Base-by-base conservation (phyloP, 1,284 basidiomycete species). In the Pascua sp. region DNA sequence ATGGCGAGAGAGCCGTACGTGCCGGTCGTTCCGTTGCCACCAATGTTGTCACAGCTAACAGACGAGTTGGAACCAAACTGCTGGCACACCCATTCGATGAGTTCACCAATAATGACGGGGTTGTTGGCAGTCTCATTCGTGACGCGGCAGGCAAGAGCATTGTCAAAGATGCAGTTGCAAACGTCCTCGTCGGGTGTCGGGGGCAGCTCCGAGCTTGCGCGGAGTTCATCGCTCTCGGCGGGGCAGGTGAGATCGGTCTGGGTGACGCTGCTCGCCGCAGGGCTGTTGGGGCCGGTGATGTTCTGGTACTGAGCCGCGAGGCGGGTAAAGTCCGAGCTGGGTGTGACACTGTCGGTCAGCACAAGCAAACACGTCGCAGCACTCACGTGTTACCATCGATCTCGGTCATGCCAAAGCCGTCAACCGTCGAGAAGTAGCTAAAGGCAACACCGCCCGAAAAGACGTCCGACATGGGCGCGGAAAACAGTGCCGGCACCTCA, bases 391-490 rank as follows among this genome's bases (percentile, higher is more conserved):
- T 59, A 39, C 74, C 75, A 53, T 73, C 65, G 11, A 95, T 82
- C 17, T 81, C 87, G 61, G 91, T 87, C 81, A 95, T 89, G 16
- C 91, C 92, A 65, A 90, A 96, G 66, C 88, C 81, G 51, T 88
- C 87, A 17, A 72, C 62, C 9, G 89, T 89, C 2, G 88, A 86
- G 82, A 94, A 92, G 61, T 78, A 79, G 42, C 67, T 70, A 78
- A 94, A 95, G 1, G 92, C 92, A 44, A 96, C 70, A 49, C 89
- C 92, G 57, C 91, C 92, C 37, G 89, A 91, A 84, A 89, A 95
- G 49, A 87, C 85, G 61, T 86, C 77, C 11, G 86, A 83, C 82
- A 92, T 89, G 17, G 87, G 78, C 11, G 80, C 68, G 56, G 86
- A 83, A 72, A 87, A 89, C 16, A 96, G 81, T n/a, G 87, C 83